phyloP scores from a whole-genome alignment of 208 protist species.

The Leishmania guyanensis region DNA sequence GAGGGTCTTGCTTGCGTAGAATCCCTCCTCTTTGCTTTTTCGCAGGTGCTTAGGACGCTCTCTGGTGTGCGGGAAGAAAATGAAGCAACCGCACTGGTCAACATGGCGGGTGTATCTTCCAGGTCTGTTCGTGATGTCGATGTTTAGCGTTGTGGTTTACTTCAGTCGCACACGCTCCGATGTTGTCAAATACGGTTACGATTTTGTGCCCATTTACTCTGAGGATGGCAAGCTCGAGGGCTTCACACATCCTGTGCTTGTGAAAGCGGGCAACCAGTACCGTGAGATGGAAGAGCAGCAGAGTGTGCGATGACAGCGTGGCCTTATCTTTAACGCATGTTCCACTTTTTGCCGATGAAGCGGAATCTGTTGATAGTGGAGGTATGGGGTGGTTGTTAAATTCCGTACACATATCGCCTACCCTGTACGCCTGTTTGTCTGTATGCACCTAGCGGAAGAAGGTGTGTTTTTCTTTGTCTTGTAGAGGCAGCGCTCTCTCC shows the following conservation, averaged over 20 bases:
- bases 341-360: not conserved
- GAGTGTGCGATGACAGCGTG: conserved; percentile 9
- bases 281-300: conserved; percentile 58
- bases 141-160: conserved; percentile 71
- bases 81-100: conserved; percentile 78
- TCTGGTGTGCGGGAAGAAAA: conserved; percentile 2
- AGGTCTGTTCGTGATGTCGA: conserved; percentile 66
- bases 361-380: not conserved
- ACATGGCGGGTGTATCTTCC: conserved; percentile 85
- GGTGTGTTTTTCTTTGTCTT: too few species aligned
- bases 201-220: conserved; percentile 89
- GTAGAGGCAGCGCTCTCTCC: not conserved
- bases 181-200: conserved; percentile 81
- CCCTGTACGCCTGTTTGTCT: not conserved
- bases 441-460: not conserved
- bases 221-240: conserved; percentile 87
- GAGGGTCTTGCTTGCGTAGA: not conserved
- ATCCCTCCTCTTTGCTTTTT: not conserved
- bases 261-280: conserved; percentile 76
- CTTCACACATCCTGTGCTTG: conserved; percentile 86
- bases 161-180: conserved; percentile 60
- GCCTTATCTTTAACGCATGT: not conserved
- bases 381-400: not conserved
- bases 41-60: not conserved
- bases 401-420: not conserved